A percentile compares a stretch with the other conserved stretches of the same genome.
These are phyloP conservation scores for Salvia sclarea DNA, from an alignment of 305 asterid genomes.

Conservation along the genomic window DNA sequence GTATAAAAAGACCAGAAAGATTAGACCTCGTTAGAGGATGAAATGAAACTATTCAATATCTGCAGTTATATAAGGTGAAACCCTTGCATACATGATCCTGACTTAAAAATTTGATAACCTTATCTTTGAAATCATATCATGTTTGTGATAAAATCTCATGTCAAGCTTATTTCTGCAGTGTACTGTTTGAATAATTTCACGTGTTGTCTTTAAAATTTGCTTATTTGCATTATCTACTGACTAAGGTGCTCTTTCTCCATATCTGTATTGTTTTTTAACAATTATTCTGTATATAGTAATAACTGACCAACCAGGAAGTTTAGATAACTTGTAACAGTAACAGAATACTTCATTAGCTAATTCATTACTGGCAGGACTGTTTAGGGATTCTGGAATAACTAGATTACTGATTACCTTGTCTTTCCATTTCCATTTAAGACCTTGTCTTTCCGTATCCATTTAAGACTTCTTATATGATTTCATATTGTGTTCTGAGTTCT, in stretches of 20 bases:
- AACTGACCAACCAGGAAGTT: neutral
- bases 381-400: neutral
- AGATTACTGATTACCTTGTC: too few species aligned
- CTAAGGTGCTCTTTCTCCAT: neutral
- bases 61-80: neutral
- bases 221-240: neutral
- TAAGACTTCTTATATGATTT: neutral
- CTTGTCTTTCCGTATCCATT: neutral
- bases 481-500: neutral
- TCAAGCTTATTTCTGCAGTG: neutral
- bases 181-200: neutral
- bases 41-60: slow-evolving; percentile 9
- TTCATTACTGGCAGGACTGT: neutral
- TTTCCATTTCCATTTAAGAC: too few species aligned
- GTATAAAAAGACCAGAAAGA: neutral
- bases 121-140: too few species aligned
- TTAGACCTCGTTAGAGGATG: slow-evolving; percentile 5
- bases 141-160: too few species aligned
- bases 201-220: too few species aligned
- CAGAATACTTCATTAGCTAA: neutral
- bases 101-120: neutral
- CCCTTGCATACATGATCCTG: neutral
- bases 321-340: neutral
- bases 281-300: too few species aligned
- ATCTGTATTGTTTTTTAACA: too few species aligned